phyloP scores from a whole-genome alignment of 257 asterid genomes.

The Fraxinus pennsylvanica region DNA sequence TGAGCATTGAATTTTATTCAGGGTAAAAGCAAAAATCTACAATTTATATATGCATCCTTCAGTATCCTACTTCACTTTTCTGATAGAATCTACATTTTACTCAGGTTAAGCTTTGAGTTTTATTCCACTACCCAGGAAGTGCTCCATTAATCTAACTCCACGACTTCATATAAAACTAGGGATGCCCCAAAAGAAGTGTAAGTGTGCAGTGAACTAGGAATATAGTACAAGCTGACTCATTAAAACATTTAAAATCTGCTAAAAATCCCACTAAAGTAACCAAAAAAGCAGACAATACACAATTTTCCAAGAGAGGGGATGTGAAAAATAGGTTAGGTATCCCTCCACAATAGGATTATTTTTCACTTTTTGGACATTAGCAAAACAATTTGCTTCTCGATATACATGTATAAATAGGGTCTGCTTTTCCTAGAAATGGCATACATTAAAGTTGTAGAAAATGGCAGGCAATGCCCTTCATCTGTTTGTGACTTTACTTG shows the following conservation, averaged over 20 bases:
- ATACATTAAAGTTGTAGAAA: neutral
- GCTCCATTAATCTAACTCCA: conserved; percentile 18
- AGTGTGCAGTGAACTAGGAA: neutral
- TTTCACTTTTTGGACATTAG: neutral
- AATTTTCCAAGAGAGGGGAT: neutral
- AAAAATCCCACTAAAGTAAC: conserved; percentile 2
- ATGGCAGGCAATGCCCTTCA: conserved; percentile 27
- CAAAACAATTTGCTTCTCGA: neutral
- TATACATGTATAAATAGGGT: conserved; percentile 19
- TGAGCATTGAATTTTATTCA: no score
- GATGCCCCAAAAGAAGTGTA: neutral
- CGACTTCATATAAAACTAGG: neutral
- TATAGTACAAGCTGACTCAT: neutral
- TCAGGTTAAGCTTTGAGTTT: neutral
- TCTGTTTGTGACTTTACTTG: conserved; percentile 20
- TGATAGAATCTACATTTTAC: neutral
- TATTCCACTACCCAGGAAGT: conserved; percentile 5
- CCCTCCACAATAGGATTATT: conserved; percentile 17
- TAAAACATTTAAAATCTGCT: neutral
- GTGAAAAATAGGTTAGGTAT: conserved; percentile 20
- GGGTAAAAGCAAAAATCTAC: neutral
- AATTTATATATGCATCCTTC: neutral
- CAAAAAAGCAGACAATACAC: neutral
- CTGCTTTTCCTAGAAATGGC: neutral
- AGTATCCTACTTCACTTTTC: neutral